Conservation (phyloP, 169 alveolate species). For the Neospora caninum region DNA sequence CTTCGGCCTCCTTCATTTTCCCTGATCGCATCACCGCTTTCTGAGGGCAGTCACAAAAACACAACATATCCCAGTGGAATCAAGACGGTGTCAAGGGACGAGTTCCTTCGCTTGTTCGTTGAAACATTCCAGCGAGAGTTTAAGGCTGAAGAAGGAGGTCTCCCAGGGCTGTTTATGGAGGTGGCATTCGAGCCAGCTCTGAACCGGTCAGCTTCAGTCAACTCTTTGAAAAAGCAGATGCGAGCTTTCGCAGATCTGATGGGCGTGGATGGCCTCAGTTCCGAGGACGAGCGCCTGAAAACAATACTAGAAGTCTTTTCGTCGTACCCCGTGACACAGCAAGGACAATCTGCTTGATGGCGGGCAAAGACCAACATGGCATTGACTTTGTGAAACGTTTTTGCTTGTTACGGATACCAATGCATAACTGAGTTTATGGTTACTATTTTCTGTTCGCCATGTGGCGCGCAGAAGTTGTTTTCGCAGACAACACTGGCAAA, state of each 20-base stretch:
- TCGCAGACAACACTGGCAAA: too few species aligned
- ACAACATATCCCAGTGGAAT: background rate
- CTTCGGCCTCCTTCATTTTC: background rate
- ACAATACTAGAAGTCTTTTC: background rate
- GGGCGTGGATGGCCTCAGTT: background rate
- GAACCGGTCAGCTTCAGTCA: background rate
- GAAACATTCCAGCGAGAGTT: background rate
- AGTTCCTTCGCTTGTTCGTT: background rate
- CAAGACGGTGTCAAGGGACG: background rate
- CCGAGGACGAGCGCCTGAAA: background rate
- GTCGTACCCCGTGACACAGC: background rate
- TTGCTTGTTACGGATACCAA: too few species aligned
- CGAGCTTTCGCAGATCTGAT: background rate
- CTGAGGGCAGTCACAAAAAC: background rate
- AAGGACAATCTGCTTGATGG: background rate
- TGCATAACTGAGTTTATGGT: too few species aligned
- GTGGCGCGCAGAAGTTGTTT: too few species aligned
- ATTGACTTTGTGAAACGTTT: too few species aligned
- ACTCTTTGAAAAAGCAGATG: background rate
- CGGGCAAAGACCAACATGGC: background rate
- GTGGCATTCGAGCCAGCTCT: conserved; percentile 13
- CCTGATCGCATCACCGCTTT: background rate
- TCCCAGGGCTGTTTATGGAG: background rate
- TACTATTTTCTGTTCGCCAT: too few species aligned
- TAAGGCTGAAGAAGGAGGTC: background rate